phyloP scores from a whole-genome alignment of 495 filamentous ascomycete genomes.

The Aspergillus carlsbadensis region DNA sequence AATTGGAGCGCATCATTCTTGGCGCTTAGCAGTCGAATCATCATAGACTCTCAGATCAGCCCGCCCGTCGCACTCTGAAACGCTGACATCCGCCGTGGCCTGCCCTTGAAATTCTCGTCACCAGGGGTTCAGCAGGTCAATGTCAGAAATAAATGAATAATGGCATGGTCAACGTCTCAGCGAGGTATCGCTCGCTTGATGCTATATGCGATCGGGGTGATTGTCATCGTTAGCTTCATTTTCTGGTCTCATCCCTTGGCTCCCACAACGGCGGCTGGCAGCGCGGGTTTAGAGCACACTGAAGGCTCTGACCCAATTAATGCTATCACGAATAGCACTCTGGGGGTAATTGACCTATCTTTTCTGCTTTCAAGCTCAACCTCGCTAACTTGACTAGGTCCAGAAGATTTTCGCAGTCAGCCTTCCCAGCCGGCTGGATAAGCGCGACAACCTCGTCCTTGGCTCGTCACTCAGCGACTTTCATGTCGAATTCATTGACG shows the following conservation, averaged over 20 bases:
- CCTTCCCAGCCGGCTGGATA: slow-evolving; percentile 55
- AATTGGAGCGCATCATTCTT: no score
- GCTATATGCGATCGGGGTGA: slow-evolving; percentile 1
- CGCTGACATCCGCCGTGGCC: neutral
- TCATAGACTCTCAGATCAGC: neutral
- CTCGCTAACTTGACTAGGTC: slow-evolving; percentile 42
- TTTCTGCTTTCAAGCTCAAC: neutral
- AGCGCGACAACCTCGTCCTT: slow-evolving; percentile 57
- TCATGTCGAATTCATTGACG: slow-evolving; percentile 51
- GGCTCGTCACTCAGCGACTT: slow-evolving; percentile 51
- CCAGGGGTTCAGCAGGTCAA: neutral
- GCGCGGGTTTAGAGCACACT: no score
- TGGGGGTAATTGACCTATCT: slow-evolving; percentile 19
- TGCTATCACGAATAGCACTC: slow-evolving; percentile 24
- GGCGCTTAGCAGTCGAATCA: slow-evolving; percentile 1
- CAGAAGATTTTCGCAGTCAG: slow-evolving; percentile 59
- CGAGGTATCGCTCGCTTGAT: slow-evolving; percentile 6
- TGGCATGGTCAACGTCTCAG: slow-evolving; percentile 9
- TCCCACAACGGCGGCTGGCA: neutral
- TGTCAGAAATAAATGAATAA: neutral
- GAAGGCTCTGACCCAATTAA: neutral
- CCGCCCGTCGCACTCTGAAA: neutral
- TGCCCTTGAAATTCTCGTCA: neutral
- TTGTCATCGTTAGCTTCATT: slow-evolving; percentile 1
- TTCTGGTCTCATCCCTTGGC: slow-evolving; percentile 7